phyloP scores from a whole-genome alignment of 1,284 basidiomycete genomes.

The Austroboletus niveus region DNA sequence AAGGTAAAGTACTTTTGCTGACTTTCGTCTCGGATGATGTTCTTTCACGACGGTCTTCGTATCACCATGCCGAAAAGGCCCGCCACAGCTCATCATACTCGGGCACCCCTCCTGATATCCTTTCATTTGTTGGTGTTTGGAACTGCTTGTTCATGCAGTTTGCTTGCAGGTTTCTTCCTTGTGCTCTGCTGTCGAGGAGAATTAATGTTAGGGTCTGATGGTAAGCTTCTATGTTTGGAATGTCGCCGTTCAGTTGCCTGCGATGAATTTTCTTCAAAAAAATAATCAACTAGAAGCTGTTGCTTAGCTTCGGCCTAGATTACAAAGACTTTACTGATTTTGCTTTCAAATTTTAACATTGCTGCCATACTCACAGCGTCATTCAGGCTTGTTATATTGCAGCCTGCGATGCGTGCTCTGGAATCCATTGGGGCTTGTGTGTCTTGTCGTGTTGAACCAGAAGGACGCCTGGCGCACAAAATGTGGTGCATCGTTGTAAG shows the following conservation, averaged over 20 bases:
- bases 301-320: conserved; percentile 71
- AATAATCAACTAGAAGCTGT: conserved; percentile 85
- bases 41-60: conserved; percentile 89
- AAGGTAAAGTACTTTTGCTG: conserved; percentile 11
- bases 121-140: not conserved
- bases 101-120: conserved; percentile 72
- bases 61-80: conserved; percentile 79
- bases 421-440: too few relatives aligned
- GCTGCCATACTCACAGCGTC: too few relatives aligned
- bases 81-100: conserved; percentile 80
- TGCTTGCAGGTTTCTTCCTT: conserved; percentile 2
- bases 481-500: too few relatives aligned
- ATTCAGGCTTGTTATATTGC: too few relatives aligned
- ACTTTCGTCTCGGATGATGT: conserved; percentile 44
- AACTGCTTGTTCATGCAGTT: conserved; percentile 1
- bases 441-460: too few relatives aligned
- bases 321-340: conserved; percentile 32
- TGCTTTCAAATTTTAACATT: not conserved
- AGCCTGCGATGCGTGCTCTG: too few relatives aligned
- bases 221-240: too few relatives aligned
- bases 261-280: conserved; percentile 34
- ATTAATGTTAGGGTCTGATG: too few relatives aligned
- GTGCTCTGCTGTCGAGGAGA: too few relatives aligned
- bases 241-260: too few relatives aligned
- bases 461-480: too few relatives aligned